phyloP scores from a whole-genome alignment of 441 rosid genomes.

The Adansonia gregorii region DNA sequence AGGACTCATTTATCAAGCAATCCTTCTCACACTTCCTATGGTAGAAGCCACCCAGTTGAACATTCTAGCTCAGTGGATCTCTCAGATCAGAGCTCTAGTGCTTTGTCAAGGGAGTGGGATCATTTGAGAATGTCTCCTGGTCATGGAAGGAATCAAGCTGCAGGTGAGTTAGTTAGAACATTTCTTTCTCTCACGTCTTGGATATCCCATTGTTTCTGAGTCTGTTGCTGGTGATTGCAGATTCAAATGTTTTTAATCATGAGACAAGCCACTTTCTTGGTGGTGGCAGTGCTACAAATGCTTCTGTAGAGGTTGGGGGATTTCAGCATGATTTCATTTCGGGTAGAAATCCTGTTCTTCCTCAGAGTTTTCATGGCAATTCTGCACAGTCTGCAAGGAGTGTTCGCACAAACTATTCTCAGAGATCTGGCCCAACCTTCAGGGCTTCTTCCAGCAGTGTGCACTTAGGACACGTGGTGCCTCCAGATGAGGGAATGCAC shows the following conservation, averaged over 20 bases:
- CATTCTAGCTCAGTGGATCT: constrained; percentile 47
- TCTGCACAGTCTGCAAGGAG: constrained; percentile 58
- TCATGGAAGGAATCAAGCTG: constrained; percentile 54
- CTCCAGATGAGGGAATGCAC: constrained; percentile 60
- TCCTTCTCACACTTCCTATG: constrained; percentile 48
- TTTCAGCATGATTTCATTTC: constrained; percentile 53
- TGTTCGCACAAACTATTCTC: constrained; percentile 53
- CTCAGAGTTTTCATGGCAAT: constrained; percentile 52
- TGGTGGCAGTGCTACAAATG: constrained; percentile 44
- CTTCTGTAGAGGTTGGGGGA: constrained; percentile 45
- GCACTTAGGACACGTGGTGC: constrained; percentile 52
- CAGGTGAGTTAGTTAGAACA: constrained; percentile 38
- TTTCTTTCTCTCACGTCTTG: constrained; percentile 13
- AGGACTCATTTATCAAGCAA: constrained; percentile 52
- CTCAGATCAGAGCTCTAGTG: constrained; percentile 52
- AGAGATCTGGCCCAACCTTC: constrained; percentile 60
- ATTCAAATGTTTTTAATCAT: constrained; percentile 54
- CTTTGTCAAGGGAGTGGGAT: constrained; percentile 58
- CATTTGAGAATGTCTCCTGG: constrained; percentile 49
- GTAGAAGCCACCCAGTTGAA: constrained; percentile 49
- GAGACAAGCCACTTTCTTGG: constrained; percentile 50
- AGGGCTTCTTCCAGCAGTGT: constrained; percentile 65
- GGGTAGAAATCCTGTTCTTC: constrained; percentile 51
- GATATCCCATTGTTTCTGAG: constrained; percentile 6
- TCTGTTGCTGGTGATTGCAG: constrained; percentile 42